These are phyloP conservation scores for Mimosa bimucronata DNA, from an alignment of 306 rosid species.

Conservation along the genomic window DNA sequence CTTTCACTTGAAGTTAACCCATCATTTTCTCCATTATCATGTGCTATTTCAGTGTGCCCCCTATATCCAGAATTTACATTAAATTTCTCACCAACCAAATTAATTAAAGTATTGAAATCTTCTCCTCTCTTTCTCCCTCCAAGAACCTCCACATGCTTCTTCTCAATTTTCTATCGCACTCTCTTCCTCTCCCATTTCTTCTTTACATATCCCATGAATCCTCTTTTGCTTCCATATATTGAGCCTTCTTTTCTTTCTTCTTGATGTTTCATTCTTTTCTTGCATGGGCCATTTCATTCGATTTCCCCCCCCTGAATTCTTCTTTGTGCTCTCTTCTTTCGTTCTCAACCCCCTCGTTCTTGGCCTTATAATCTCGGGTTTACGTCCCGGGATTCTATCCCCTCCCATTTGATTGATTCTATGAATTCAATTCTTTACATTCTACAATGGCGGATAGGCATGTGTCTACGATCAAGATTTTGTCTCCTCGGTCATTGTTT, in stretches of 20 bases:
- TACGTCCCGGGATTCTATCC: neutral
- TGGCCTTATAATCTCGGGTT: neutral
- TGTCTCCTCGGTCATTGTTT: constrained; percentile 56
- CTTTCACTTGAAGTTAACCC: no score
- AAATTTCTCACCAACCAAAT: no score
- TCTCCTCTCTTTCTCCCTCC: neutral
- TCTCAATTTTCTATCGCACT: neutral
- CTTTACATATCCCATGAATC: no score
- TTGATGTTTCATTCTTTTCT: neutral
- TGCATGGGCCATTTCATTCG: neutral
- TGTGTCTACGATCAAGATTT: constrained; percentile 39
- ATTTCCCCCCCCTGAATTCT: constrained; percentile 9
- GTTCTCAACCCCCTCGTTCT: no score
- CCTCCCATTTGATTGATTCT: neutral
- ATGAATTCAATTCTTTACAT: constrained; percentile 12
- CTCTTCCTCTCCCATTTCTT: neutral
- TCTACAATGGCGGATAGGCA: constrained; percentile 59
- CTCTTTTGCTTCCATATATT: no score
- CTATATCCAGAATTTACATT: no score
- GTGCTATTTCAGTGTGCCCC: no score
- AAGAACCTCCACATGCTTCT: neutral
- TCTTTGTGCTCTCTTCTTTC: constrained; percentile 24
- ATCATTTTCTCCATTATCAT: no score
- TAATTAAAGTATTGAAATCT: no score
- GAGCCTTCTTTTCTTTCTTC: no score